phyloP scores from a whole-genome alignment of 306 rosid genomes.

The Prunus persica region Prunus_persica_NCBIv2 NC_034014.1:28148501-28149000 shows the following conservation, averaged over 20 bases:
- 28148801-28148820: neutral
- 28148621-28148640: neutral
- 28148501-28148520: no score
- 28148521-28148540: no score
- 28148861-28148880: neutral
- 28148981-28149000: neutral
- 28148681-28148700: neutral
- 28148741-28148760: neutral
- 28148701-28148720: neutral
- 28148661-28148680: neutral
- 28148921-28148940: neutral
- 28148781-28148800: neutral
- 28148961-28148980: constrained; percentile 16
- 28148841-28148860: neutral
- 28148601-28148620: neutral
- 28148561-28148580: neutral
- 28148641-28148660: neutral
- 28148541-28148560: no score
- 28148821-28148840: neutral
- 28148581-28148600: neutral
- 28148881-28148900: constrained; percentile 39
- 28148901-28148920: constrained; percentile 23
- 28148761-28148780: neutral
- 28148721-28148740: neutral
- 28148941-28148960: constrained; percentile 19